Evolutionary conservation across 2,329 filamentous ascomycete genomes (phyloP).

Genomic region (Fusarium avenaceum): DNA sequence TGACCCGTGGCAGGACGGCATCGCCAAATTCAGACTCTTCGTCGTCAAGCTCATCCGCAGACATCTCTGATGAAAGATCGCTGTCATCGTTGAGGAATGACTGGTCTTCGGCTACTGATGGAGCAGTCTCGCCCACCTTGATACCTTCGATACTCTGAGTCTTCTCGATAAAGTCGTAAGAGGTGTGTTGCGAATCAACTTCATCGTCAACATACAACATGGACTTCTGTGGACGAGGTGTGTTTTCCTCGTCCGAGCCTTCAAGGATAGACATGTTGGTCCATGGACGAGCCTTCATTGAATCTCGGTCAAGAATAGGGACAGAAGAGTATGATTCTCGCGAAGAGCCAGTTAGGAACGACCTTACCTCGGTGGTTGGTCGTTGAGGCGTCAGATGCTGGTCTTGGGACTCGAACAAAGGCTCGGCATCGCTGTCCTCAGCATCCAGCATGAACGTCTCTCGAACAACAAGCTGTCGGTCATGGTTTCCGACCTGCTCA

Average conservation of each 20-base stretch:
- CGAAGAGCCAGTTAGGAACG: slow-evolving; percentile 72
- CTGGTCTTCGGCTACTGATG: slow-evolving; percentile 52
- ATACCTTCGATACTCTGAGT: slow-evolving; percentile 66
- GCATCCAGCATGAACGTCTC: slow-evolving; percentile 54
- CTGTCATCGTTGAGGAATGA: slow-evolving; percentile 67
- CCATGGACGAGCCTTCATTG: slow-evolving; percentile 68
- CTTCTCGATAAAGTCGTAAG: slow-evolving; percentile 68
- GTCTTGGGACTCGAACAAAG: slow-evolving; percentile 28
- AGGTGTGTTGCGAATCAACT: slow-evolving; percentile 56
- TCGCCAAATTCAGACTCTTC: slow-evolving; percentile 57
- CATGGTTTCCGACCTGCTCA: slow-evolving; percentile 59
- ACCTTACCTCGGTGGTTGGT: slow-evolving; percentile 56
- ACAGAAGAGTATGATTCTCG: slow-evolving; percentile 82
- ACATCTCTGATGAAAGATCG: slow-evolving; percentile 74
- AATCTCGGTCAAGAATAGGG: slow-evolving; percentile 79
- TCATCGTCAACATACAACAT: slow-evolving; percentile 28
- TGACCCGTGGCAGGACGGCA: slow-evolving; percentile 32
- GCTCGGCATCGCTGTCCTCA: slow-evolving; percentile 43
- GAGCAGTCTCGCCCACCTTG: slow-evolving; percentile 53
- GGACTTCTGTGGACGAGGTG: slow-evolving; percentile 43
- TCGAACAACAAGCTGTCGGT: slow-evolving; percentile 60
- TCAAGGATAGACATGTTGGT: slow-evolving; percentile 68
- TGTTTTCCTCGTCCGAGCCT: slow-evolving; percentile 59
- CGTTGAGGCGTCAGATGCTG: slow-evolving; percentile 45
- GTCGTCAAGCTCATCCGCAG: slow-evolving; percentile 62